phyloP scores from a whole-genome alignment of 371 early-diverging fungal genomes.

The Apophysomyces variabilis region DNA sequence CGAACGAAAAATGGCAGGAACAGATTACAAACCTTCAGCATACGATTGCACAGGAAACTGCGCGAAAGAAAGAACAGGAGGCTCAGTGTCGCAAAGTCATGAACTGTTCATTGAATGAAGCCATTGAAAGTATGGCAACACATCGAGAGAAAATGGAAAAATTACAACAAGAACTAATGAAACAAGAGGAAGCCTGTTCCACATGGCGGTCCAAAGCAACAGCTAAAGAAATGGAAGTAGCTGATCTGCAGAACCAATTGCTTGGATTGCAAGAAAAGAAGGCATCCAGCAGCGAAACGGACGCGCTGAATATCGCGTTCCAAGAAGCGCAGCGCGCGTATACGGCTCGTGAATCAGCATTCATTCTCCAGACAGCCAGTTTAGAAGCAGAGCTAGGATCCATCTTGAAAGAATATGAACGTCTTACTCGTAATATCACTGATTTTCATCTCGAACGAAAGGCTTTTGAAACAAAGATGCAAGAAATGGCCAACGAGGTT shows the following conservation, averaged over 20 bases:
- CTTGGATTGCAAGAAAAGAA: neutral
- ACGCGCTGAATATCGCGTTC: slow-evolving; percentile 1
- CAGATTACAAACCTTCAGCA: neutral
- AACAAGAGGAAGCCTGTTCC: neutral
- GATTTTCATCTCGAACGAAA: slow-evolving; percentile 52
- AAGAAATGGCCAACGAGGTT: slow-evolving; percentile 28
- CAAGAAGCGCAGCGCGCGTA: slow-evolving; percentile 33
- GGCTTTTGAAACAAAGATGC: slow-evolving; percentile 31
- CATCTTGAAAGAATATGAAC: slow-evolving; percentile 52
- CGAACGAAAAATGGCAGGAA: neutral
- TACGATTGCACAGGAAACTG: neutral
- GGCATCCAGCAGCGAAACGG: neutral
- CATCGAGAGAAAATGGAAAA: neutral
- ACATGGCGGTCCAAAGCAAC: neutral
- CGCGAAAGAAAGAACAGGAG: neutral
- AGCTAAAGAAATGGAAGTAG: neutral
- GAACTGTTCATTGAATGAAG: neutral
- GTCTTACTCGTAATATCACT: slow-evolving; percentile 50
- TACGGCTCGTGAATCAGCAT: slow-evolving; percentile 39
- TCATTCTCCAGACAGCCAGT: slow-evolving; percentile 41
- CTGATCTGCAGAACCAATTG: neutral
- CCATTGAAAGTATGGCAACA: neutral
- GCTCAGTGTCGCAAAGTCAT: neutral
- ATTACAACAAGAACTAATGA: neutral
- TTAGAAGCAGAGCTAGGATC: slow-evolving; percentile 47